Evolutionary conservation across 768 basidiomycete genomes (phyloP).

Genomic region (Auricularia heimuer): DNA sequence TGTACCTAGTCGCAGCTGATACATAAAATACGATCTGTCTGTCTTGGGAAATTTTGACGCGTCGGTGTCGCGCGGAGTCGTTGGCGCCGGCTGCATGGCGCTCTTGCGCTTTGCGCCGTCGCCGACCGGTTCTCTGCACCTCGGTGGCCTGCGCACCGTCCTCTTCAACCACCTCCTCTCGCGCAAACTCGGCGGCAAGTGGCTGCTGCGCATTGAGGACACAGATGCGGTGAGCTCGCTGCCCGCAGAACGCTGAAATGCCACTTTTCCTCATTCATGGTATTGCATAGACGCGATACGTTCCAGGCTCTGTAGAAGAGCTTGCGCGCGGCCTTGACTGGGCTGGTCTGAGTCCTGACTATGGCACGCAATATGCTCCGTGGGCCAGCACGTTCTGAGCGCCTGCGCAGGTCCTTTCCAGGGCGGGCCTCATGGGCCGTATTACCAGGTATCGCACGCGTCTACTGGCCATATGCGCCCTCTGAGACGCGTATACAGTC

Average conservation of each 20-base stretch:
- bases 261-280: neutral
- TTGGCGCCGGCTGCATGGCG: slow-evolving; percentile 29
- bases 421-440: slow-evolving; percentile 71
- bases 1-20: too few species aligned
- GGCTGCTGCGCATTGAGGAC: slow-evolving; percentile 90
- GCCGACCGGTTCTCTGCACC: slow-evolving; percentile 87
- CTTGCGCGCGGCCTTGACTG: slow-evolving; percentile 71
- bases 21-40: too few species aligned
- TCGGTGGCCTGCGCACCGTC: slow-evolving; percentile 90
- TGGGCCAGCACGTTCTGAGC: neutral
- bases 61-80: too few species aligned
- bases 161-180: slow-evolving; percentile 87
- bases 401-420: slow-evolving; percentile 57
- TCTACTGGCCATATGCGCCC: neutral
- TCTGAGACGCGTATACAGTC: slow-evolving; percentile 45
- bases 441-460: slow-evolving; percentile 56
- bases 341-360: slow-evolving; percentile 88
- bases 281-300: slow-evolving; percentile 54
- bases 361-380: slow-evolving; percentile 42
- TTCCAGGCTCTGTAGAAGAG: slow-evolving; percentile 76
- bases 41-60: too few species aligned
- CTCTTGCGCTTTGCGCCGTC: slow-evolving; percentile 93
- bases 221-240: slow-evolving; percentile 62
- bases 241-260: slow-evolving; percentile 15
- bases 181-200: slow-evolving; percentile 71